These are phyloP conservation scores for Tilletiopsis washingtonensis DNA, from an alignment of 1,284 basidiomycete genomes.

Conservation along the genomic window DNA sequence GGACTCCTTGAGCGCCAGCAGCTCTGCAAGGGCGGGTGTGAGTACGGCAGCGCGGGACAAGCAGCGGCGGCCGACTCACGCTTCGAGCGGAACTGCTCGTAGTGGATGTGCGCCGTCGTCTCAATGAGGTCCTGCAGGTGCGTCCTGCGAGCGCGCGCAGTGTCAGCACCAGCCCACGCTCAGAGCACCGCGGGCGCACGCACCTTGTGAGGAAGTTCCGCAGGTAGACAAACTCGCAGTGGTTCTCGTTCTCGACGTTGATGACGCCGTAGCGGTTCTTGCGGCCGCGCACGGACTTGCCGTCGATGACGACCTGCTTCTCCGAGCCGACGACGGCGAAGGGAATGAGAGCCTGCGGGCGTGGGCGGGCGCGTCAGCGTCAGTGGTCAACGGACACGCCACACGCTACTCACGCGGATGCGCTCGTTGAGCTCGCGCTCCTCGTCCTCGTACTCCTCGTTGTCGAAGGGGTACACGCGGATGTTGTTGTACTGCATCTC, in stretches of 20 bases:
- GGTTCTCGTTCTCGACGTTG: constrained; percentile 81
- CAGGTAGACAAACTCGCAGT: constrained; percentile 97
- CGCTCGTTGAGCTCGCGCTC: constrained; percentile 80
- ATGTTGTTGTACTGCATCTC: constrained; percentile 90
- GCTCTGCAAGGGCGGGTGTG: constrained; percentile 52
- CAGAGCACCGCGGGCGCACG: constrained; percentile 29
- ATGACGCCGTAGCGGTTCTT: constrained; percentile 98
- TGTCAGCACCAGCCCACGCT: no score
- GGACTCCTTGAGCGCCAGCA: constrained; percentile 78
- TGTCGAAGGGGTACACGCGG: constrained; percentile 91
- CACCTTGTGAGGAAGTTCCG: constrained; percentile 97
- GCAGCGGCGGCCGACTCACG: neutral
- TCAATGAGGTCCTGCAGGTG: constrained; percentile 98
- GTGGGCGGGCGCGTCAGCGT: neutral
- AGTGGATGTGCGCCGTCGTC: constrained; percentile 96
- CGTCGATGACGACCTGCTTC: constrained; percentile 85
- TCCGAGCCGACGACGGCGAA: constrained; percentile 96
- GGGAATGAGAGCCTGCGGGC: constrained; percentile 67
- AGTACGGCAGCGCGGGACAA: neutral
- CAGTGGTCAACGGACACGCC: neutral
- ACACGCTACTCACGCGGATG: constrained; percentile 54
- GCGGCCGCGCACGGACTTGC: constrained; percentile 86
- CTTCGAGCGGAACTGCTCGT: constrained; percentile 98
- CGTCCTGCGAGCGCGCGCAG: no score
- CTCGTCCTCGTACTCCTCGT: constrained; percentile 85